Evolutionary conservation across 2,329 filamentous ascomycete genomes (phyloP), one percentile per base, ranked within the genome.

Genomic region (Exophiala spinifera): DNA sequence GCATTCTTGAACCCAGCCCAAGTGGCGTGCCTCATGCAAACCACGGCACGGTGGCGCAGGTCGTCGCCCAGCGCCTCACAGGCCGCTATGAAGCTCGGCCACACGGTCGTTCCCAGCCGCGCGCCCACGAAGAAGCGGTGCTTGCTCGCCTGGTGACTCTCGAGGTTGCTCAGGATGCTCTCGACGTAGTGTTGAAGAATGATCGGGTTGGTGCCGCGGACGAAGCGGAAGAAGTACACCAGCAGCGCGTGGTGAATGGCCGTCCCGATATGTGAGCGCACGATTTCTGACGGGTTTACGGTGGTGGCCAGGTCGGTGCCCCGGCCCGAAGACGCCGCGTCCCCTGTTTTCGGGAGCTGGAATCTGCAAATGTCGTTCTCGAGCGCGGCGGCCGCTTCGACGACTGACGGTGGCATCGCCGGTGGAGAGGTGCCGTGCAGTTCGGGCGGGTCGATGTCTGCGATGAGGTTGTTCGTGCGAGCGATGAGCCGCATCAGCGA

Each of bases 201-300:
- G 46, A 71, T 71, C 10, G 72, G 67, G 23, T 73, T 71, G 5
- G 73, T 59, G 31, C 72, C 65, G 51, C 72, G 69, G 6, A 77
- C 69, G 3, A 73, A 65, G 1, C 74, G 67, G 55, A 76, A 76
- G 43, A 77, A 77, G 58, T 74, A 76, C 2, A 77, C 74, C 4
- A 73, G 63, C 5, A 76, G 54, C 0, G 74, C 72, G 33, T 73
- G 69, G 13, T 74, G 72, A 53, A 77, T 74, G 3, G 74, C 74
- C 0, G 68, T 59, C 0, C 70, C 58, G 50, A 73, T 67, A 44
- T 62, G 66, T 1, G 48, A 51, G 13, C 47, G 43, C 43, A 52
- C 34, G 1, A 21, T 25, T 20, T 46, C 42, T 3, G 17, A 8
- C 7, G 42, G 15, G 25, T 52, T 25, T n/a, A 17, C 40, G 20